A percentile compares a stretch with the other conserved stretches of the same genome.
Evolutionary conservation across 176 grass and related monocot species (phyloP).

Genomic region (Calamus simplicifolius): DNA sequence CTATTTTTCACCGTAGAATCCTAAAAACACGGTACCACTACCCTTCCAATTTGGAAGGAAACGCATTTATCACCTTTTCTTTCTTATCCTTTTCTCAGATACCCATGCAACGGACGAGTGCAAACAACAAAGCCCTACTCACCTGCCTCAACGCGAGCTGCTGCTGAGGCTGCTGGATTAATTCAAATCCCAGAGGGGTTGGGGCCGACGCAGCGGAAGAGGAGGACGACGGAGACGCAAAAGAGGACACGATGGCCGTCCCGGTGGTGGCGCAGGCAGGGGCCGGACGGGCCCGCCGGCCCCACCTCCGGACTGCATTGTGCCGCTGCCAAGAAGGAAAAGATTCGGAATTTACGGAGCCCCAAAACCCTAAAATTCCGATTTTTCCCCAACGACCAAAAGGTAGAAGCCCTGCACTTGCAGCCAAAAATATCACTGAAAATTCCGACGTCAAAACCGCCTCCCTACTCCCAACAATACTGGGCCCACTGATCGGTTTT

Average conservation of each 20-base stretch:
- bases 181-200: conserved; percentile 33
- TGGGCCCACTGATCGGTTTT: too few relatives aligned
- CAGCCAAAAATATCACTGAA: too few relatives aligned
- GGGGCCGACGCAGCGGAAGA: conserved; percentile 27
- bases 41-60: conserved; percentile 18
- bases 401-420: too few relatives aligned
- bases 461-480: too few relatives aligned
- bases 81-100: conserved; percentile 4
- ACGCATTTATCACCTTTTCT: conserved; percentile 9
- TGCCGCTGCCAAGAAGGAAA: too few relatives aligned
- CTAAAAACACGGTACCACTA: conserved; percentile 4
- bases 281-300: conserved; percentile 1
- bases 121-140: conserved; percentile 6
- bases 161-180: conserved; percentile 30
- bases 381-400: too few relatives aligned
- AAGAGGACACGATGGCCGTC: conserved; percentile 12
- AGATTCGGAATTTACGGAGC: too few relatives aligned
- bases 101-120: conserved; percentile 7
- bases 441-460: too few relatives aligned
- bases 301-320: conserved; percentile 5
- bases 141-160: conserved; percentile 40
- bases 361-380: too few relatives aligned
- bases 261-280: conserved; percentile 1
- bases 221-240: conserved; percentile 21
- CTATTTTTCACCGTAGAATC: too few relatives aligned